Percentiles rank a stretch among this genome's conserved stretches.
Evolutionary conservation across 768 basidiomycete species (phyloP).

Genomic region (Trametes villosa): DNA sequence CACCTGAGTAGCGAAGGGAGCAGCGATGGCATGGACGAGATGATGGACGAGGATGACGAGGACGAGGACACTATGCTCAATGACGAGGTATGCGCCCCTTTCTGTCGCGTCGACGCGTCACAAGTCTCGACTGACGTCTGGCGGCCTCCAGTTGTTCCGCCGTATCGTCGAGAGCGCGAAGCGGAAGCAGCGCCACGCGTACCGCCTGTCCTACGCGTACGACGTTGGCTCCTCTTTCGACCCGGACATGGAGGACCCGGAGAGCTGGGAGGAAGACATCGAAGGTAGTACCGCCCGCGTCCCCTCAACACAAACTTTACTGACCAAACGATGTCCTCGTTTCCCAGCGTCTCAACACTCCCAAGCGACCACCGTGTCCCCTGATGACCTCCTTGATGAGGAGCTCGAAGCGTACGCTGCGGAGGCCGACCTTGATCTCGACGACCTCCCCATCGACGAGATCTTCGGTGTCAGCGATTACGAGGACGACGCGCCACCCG

Average conservation of each 20-base stretch:
- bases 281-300: constrained; percentile 38
- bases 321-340: background rate
- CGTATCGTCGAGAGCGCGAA: constrained; percentile 63
- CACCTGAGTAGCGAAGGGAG: constrained; percentile 42
- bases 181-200: constrained; percentile 53
- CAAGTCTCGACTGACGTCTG: background rate
- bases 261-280: constrained; percentile 63
- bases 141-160: constrained; percentile 58
- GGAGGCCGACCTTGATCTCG: constrained; percentile 42
- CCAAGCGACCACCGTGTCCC: constrained; percentile 34
- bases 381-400: constrained; percentile 57
- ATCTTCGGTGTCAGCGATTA: constrained; percentile 33
- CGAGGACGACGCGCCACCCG: constrained; percentile 26
- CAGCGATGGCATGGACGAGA: constrained; percentile 56
- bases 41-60: constrained; percentile 57
- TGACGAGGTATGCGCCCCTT: constrained; percentile 54
- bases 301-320: background rate
- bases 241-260: constrained; percentile 68
- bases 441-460: constrained; percentile 33
- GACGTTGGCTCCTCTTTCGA: constrained; percentile 82
- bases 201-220: constrained; percentile 62
- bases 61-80: constrained; percentile 64
- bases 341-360: background rate
- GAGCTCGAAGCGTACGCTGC: constrained; percentile 65
- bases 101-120: background rate